phyloP scores from a whole-genome alignment of 1,284 basidiomycete species.

The Boletus smithii region DNA sequence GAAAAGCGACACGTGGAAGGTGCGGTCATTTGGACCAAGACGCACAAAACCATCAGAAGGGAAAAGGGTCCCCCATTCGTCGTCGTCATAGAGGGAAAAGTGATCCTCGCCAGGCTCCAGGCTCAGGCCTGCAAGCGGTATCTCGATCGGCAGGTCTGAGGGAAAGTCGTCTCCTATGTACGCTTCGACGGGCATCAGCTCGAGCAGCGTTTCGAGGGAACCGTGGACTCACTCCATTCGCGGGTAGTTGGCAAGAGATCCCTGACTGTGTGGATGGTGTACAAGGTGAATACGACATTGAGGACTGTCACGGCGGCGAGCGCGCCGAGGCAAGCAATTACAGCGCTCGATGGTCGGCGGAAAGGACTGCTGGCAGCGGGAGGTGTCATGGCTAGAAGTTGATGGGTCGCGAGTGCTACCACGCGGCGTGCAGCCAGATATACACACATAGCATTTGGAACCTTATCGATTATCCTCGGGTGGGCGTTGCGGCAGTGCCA shows the following conservation, averaged over 20 bases:
- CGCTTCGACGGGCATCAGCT: slow-evolving; percentile 13
- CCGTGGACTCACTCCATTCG: slow-evolving; percentile 23
- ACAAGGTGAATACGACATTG: slow-evolving; percentile 23
- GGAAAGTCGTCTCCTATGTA: slow-evolving; percentile 32
- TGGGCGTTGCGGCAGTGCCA: no score
- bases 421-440: slow-evolving; percentile 4
- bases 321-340: slow-evolving; percentile 16
- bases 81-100: slow-evolving; percentile 33
- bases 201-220: not conserved
- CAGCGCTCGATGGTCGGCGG: not conserved
- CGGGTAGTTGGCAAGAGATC: slow-evolving; percentile 14
- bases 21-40: slow-evolving; percentile 33
- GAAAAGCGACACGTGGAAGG: slow-evolving; percentile 35
- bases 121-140: slow-evolving; percentile 28
- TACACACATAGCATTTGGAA: no score
- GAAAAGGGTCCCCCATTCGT: slow-evolving; percentile 39
- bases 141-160: slow-evolving; percentile 26
- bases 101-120: slow-evolving; percentile 22
- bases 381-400: slow-evolving; percentile 3
- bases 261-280: slow-evolving; percentile 16
- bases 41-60: slow-evolving; percentile 37
- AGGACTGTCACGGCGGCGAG: slow-evolving; percentile 22
- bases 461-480: not conserved
- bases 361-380: not conserved
- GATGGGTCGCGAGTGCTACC: not conserved